phyloP scores from a whole-genome alignment of 345 rosid genomes.

The Xanthoceras sorbifolium region DNA sequence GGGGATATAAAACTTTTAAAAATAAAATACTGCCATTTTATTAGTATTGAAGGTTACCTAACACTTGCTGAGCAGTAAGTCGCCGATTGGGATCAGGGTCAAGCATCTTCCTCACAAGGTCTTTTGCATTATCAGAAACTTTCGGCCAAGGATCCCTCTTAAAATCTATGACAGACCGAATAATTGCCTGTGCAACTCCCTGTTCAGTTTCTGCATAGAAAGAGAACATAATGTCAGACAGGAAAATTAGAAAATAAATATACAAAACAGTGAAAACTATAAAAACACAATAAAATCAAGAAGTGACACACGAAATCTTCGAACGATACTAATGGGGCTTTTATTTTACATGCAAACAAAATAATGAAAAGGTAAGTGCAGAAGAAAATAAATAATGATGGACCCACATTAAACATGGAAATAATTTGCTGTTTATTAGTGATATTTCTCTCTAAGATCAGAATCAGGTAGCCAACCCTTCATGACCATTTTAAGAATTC shows the following conservation, averaged over 20 bases:
- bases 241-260: neutral
- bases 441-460: neutral
- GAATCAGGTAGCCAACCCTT: neutral
- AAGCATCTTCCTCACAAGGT: constrained; percentile 91
- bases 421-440: neutral
- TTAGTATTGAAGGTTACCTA: constrained; percentile 50
- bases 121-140: constrained; percentile 88
- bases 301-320: neutral
- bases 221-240: neutral
- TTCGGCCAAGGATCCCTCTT: constrained; percentile 99
- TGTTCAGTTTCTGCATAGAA: constrained; percentile 86
- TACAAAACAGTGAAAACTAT: neutral
- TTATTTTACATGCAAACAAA: no score
- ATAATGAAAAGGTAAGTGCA: no score
- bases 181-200: constrained; percentile 94
- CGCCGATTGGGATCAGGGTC: constrained; percentile 85
- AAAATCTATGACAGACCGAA: constrained; percentile 75
- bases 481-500: neutral
- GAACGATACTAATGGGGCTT: neutral
- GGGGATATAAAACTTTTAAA: neutral
- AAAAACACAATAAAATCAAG: neutral
- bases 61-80: constrained; percentile 93
- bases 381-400: no score
- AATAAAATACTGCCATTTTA: neutral
- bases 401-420: neutral